Evolutionary conservation across 768 basidiomycete genomes (phyloP), one percentile per base, ranked within the genome.

Genomic region (Rhodotorula graminis): DNA sequence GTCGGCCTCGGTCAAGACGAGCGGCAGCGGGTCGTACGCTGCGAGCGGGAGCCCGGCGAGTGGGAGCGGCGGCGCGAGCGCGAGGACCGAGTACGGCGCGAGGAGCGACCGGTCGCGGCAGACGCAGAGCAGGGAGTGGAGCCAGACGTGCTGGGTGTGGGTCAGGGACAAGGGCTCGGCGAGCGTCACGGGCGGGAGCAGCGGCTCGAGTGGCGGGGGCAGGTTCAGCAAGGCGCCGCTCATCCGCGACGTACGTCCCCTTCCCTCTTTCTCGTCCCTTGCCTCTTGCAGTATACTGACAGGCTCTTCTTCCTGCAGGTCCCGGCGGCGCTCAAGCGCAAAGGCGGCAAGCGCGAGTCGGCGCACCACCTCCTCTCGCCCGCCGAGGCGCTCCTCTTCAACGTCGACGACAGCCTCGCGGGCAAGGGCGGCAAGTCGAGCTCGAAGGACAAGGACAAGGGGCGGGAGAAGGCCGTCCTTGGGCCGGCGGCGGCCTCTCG

Each of bases 341-440:
- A 73, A 50, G 50, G 40, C 33, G 65, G 53, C 40, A 69, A 70
- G 59, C 69, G 70, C 31, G 69, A 72, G 15, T 69, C 69, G 6
- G 69, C 75, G n/a, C 69, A 69, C 31, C 74, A 76, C 67, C 65
- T 71, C 10, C 70, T 76, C 29, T 76, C 74, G 21, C 71, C 74
- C 6, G 69, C 68, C 53, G 68, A 72, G n/a, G 61, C 65, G 2
- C 49, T 68, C 25, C 53, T 67, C 11, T 76, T 66, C 73, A 62
- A 62, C 29, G 62, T 67, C 33, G 69, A 75, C 18, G 71, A 69
- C 5, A 37, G 37, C 37, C 5, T 37, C 49, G 15, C 14, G 44
- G 18, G 40, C 25, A 58, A 61, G 25, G 12, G 62, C 52, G 25
- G 59, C 44, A 75, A 64, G 61, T 49, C 64, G 23, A 52, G 65